These are phyloP conservation scores for Suhomyces tanzawaensis DNA, from an alignment of 805 yeast species.

Conservation along the genomic window DNA sequence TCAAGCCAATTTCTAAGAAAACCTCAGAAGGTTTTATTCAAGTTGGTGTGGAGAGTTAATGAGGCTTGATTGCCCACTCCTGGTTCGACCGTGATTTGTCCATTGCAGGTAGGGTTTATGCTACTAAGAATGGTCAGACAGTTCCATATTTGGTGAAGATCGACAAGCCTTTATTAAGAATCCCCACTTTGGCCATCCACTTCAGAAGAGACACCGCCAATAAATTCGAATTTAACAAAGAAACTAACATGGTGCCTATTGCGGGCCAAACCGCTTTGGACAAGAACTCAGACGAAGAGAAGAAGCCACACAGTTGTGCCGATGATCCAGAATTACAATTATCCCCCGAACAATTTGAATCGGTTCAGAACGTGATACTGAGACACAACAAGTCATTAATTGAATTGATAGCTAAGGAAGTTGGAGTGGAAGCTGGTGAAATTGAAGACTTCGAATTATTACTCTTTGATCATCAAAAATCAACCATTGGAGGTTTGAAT, in stretches of 20 bases:
- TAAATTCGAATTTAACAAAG: slow-evolving; percentile 87
- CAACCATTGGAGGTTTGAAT: slow-evolving; percentile 82
- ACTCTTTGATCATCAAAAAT: slow-evolving; percentile 79
- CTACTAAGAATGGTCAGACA: slow-evolving; percentile 47
- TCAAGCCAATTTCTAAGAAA: slow-evolving; percentile 81
- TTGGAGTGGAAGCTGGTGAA: slow-evolving; percentile 47
- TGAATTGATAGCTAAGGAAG: slow-evolving; percentile 64
- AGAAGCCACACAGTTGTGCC: slow-evolving; percentile 39
- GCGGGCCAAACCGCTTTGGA: slow-evolving; percentile 54
- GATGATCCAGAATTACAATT: slow-evolving; percentile 48
- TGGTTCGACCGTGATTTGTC: slow-evolving; percentile 96
- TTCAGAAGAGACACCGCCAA: slow-evolving; percentile 71
- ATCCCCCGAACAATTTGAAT: slow-evolving; percentile 56
- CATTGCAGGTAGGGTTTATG: slow-evolving; percentile 88
- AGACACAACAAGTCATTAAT: slow-evolving; percentile 79
- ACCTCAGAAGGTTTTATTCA: slow-evolving; percentile 74
- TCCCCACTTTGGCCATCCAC: slow-evolving; percentile 94
- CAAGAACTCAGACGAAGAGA: slow-evolving; percentile 17
- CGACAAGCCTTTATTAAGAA: slow-evolving; percentile 79
- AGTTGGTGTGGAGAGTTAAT: slow-evolving; percentile 91
- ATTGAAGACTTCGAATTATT: slow-evolving; percentile 90
- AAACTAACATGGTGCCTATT: slow-evolving; percentile 81
- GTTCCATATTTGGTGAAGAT: slow-evolving; percentile 74
- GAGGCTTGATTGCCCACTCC: slow-evolving; percentile 95
- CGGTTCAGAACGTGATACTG: slow-evolving; percentile 59